Conservation (phyloP, 495 filamentous ascomycete genomes). For the Entonaema liquescens region DNA sequence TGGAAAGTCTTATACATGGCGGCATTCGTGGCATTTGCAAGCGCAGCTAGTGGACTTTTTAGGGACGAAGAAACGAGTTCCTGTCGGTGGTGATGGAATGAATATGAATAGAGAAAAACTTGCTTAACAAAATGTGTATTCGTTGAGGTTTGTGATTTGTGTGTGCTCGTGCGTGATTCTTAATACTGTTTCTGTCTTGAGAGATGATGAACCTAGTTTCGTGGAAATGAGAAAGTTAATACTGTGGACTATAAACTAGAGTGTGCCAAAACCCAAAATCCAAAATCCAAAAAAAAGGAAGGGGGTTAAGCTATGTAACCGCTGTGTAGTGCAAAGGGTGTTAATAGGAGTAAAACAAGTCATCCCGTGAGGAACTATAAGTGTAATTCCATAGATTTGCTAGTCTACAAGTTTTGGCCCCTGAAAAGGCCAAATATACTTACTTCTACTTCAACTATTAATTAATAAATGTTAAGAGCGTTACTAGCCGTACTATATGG, state of each 20-base stretch:
- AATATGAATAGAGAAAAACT: background rate
- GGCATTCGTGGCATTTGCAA: background rate
- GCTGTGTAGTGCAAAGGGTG: background rate
- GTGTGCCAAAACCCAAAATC: too few relatives aligned
- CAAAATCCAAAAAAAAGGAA: too few relatives aligned
- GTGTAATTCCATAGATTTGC: too few relatives aligned
- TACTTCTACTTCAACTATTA: background rate
- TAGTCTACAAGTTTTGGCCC: background rate
- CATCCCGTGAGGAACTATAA: too few relatives aligned
- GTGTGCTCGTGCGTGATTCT: background rate
- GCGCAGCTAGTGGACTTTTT: background rate
- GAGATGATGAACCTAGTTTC: background rate
- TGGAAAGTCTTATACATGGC: background rate
- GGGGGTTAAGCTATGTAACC: background rate
- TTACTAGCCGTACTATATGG: too few relatives aligned
- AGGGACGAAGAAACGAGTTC: background rate
- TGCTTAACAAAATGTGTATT: background rate
- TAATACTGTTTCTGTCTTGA: background rate
- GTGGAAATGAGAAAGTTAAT: background rate
- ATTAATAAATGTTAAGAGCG: too few relatives aligned
- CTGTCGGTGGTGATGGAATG: background rate
- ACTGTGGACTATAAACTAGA: background rate
- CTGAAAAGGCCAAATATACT: background rate
- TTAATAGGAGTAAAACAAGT: background rate
- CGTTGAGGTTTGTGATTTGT: background rate